Base-by-base conservation (phyloP, 1,139 yeast species). In the Saccharomyces pastorianus region DNA sequence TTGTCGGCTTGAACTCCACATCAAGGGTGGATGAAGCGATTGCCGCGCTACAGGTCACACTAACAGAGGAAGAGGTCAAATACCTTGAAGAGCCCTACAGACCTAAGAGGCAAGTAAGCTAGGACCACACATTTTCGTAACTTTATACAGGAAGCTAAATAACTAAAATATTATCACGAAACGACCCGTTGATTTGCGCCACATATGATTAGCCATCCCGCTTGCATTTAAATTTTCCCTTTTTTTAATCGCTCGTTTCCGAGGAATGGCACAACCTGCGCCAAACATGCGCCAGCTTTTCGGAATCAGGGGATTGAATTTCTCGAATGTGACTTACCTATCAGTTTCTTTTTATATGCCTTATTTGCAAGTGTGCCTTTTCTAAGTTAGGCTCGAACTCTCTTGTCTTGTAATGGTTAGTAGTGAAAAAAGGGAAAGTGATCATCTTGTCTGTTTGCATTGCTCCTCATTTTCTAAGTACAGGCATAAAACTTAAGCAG, bases 11-110 rank as follows among this genome's bases (percentile, higher is more conserved):
- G 52, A 76, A 70, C 57, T 75, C 76, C 27, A 70, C 69, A 6
- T 74, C 72, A 58, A 72, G 87, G 58, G 75, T 83, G 26, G 80
- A 79, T 31, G 86, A 83, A 60, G 79, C 80, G 2, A 53, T 81
- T 14, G 68, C 62, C 9, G 81, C 84, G 1, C 59, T 77, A 28
- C 64, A 69, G 23, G 62, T 81, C 52, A 63, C 71, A 53, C 69
- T 83, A 29, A 66, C 80, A 5, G 73, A 71, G 2, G 78, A 78
- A 26, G 84, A 81, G 46, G 58, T 71, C 27, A 59, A 64, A 49
- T 77, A 72, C 59, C 69, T 82, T 59, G 85, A 81, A 60, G 82
- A 76, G 52, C 77, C 79, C 3, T 81, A 81, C 58, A 58, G 54
- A 26, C 73, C 80, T 32, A 68, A 64, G 51, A 32, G 1, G 38